These are phyloP conservation scores for Immersiporthe knoxdaviesiana DNA, from an alignment of 2,329 filamentous ascomycete species.

Conservation along the genomic window DNA sequence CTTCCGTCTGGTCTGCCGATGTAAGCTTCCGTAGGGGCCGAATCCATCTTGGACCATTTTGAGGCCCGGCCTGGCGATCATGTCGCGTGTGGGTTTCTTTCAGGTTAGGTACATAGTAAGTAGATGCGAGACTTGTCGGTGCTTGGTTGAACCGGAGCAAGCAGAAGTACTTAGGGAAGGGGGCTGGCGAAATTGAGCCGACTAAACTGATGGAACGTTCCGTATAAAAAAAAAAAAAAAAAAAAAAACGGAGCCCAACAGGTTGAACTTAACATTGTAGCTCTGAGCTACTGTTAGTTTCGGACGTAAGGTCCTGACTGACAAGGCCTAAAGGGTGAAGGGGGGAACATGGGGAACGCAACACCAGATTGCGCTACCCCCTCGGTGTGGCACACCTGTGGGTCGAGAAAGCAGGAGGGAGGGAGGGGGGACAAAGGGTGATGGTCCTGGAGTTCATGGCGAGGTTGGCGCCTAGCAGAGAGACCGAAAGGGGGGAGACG, in stretches of 20 bases:
- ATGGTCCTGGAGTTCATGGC: neutral
- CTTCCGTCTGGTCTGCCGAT: conserved; percentile 8
- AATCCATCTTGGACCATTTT: neutral
- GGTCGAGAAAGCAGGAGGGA: neutral
- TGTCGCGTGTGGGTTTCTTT: neutral
- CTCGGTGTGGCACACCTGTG: conserved; percentile 20
- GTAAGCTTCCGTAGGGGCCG: conserved; percentile 4
- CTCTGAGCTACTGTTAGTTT: conserved; percentile 19
- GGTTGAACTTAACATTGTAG: neutral
- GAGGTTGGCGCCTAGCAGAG: neutral
- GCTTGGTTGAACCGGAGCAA: neutral
- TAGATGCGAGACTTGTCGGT: neutral
- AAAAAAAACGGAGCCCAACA: neutral
- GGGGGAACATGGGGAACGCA: conserved; percentile 4
- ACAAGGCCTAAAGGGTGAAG: conserved; percentile 21
- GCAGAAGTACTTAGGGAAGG: neutral
- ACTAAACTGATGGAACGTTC: neutral
- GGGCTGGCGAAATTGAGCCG: neutral
- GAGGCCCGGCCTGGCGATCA: neutral
- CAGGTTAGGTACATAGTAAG: neutral
- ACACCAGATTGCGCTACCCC: conserved; percentile 19
- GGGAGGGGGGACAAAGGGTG: neutral
- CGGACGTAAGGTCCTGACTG: conserved; percentile 25
- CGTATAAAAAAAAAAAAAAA: neutral
- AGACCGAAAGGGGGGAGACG: neutral